Conservation (phyloP, 352 stramenopile species). For the Phytophthora pluvialis region DNA sequence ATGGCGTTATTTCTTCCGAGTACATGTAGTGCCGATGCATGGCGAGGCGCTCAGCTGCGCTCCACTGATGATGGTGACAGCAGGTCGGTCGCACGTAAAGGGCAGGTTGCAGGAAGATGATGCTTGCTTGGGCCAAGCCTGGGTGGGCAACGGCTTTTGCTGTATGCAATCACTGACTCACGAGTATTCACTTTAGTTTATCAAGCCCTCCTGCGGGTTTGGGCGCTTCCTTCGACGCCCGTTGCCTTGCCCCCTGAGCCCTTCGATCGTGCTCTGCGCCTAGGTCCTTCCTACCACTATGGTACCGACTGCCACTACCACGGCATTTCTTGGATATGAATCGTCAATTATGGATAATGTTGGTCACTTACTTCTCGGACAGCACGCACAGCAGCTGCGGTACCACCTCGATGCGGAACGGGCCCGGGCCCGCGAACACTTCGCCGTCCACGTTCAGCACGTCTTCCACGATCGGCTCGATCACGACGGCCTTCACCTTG, state of each 20-base stretch:
- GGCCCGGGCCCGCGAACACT: slow-evolving; percentile 62
- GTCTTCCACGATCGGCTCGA: slow-evolving; percentile 64
- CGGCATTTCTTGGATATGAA: slow-evolving; percentile 20
- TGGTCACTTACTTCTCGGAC: slow-evolving; percentile 70
- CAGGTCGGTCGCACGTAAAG: slow-evolving; percentile 6
- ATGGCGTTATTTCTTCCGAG: slow-evolving; percentile 3
- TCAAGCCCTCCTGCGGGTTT: slow-evolving; percentile 7
- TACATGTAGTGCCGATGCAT: not conserved
- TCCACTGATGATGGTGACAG: not conserved
- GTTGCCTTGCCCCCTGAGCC: slow-evolving; percentile 17
- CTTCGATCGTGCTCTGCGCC: slow-evolving; percentile 33
- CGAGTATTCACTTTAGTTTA: slow-evolving; percentile 27
- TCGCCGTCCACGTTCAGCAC: slow-evolving; percentile 84
- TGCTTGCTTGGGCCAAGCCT: not conserved
- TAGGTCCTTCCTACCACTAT: slow-evolving; percentile 15
- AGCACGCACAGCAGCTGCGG: slow-evolving; percentile 72
- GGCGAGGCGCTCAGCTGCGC: not conserved
- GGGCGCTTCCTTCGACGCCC: slow-evolving; percentile 24
- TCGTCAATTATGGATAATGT: slow-evolving; percentile 34
- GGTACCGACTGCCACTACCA: slow-evolving; percentile 24
- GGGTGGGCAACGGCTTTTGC: not conserved
- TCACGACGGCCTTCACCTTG: slow-evolving; percentile 83
- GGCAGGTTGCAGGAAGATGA: slow-evolving; percentile 1
- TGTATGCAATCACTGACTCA: slow-evolving; percentile 24
- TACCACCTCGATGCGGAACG: slow-evolving; percentile 80